phyloP scores from a whole-genome alignment of 1,284 basidiomycete species.

The Malassezia sympodialis region DNA sequence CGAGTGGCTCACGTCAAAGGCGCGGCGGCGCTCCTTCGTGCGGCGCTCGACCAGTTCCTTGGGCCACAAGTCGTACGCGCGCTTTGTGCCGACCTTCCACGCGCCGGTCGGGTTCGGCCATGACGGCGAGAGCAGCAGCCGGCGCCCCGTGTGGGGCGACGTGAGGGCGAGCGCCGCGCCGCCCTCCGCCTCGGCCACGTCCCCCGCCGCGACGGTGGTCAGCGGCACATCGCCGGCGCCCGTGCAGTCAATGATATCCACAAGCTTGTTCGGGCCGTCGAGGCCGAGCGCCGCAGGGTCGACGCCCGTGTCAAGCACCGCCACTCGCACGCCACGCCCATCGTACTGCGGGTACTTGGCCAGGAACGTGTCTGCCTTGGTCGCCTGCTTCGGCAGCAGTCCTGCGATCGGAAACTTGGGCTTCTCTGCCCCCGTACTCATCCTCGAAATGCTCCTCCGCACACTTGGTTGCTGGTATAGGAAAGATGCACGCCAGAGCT shows the following conservation, averaged over 20 bases:
- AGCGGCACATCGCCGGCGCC: conserved; percentile 40
- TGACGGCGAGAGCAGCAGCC: conserved; percentile 28
- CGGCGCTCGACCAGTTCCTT: conserved; percentile 40
- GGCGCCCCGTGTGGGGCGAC: conserved; percentile 41
- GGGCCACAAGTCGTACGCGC: conserved; percentile 48
- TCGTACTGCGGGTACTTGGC: conserved; percentile 45
- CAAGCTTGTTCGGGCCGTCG: conserved; percentile 41
- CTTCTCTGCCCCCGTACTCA: neutral
- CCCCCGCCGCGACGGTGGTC: conserved; percentile 23
- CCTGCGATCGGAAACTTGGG: conserved; percentile 37
- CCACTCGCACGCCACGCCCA: conserved; percentile 45
- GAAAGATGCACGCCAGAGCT: neutral
- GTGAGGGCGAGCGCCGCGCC: conserved; percentile 26
- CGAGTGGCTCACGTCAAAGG: conserved; percentile 40
- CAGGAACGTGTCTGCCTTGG: conserved; percentile 41
- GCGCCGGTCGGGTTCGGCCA: conserved; percentile 39
- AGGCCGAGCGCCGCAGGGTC: conserved; percentile 48
- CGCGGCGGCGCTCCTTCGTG: conserved; percentile 35
- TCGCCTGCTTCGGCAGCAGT: conserved; percentile 47
- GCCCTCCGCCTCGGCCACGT: conserved; percentile 1
- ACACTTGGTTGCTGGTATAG: neutral
- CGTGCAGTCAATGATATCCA: conserved; percentile 49
- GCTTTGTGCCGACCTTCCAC: conserved; percentile 47
- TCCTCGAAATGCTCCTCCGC: neutral
- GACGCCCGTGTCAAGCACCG: conserved; percentile 48